Base-by-base conservation (phyloP, 2,329 filamentous ascomycete genomes). In the Penicillium capsulatum region DNA sequence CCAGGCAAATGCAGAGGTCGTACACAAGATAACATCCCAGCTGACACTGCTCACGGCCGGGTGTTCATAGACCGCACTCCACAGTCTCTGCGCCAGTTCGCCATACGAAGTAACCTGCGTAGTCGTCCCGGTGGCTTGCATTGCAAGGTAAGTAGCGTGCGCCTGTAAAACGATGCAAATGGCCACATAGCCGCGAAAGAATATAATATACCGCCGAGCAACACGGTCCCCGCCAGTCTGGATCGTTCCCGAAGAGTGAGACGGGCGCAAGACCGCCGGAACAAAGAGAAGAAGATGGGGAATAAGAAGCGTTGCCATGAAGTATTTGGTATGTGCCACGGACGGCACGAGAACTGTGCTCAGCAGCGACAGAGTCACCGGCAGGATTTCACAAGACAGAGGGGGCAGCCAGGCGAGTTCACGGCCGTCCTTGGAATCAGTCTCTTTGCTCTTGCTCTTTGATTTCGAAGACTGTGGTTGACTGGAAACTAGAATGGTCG, bases 11-110 rank as follows among this genome's bases (percentile, higher is more conserved):
- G 22, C 31, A 17, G 37, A 47, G 10, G 50, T 11, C 1, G 68
- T 66, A 15, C 73, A 77, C 24, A 81, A 64, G 10, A 83, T 55
- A 1, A 79, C 78, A 57, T 84, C 80, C 60, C 73, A 74, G 4
- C 73, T 76, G 0, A 75, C 74, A 13, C 71, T 73, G 14, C 73
- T 72, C 19, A 83, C 72, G 15, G 72, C 74, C 0, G 79, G 79
- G 53, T 83, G 77, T 36, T 75, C 75, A 42, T 67, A 68, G 35
- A 77, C 67, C 1, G 74, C 71, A 28, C 68, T 72, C 17, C 75
- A 65, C 9, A 76, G 60, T 54, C 66, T 71, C 32, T 63, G 27
- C 27, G 17, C 38, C n/a, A 56, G n/a, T 15, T 29, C 39, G 3
- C 19, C 14, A 19, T 33, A 36, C 3, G 34, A 19, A 22, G 5